These are phyloP conservation scores for Hyphopichia burtonii DNA, from an alignment of 1,139 yeast genomes.

Conservation along the genomic window DNA sequence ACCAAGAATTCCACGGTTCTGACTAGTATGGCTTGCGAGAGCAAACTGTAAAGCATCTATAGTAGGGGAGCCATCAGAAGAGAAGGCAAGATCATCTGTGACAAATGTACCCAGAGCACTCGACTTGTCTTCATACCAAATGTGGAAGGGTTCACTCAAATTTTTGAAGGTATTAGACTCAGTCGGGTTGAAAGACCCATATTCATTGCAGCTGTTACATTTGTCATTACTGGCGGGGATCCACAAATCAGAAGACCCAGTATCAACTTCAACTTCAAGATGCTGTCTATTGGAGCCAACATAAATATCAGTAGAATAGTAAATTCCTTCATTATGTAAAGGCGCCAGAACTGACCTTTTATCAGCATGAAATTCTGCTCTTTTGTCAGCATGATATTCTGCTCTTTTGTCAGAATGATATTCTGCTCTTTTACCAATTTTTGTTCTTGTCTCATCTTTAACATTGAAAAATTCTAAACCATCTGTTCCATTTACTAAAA, in stretches of 20 bases:
- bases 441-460: neutral
- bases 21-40: conserved; percentile 9
- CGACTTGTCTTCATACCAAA: neutral
- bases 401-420: neutral
- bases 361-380: neutral
- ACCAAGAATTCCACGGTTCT: conserved; percentile 18
- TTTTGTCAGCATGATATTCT: neutral
- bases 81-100: neutral
- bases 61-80: neutral
- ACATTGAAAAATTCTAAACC: neutral
- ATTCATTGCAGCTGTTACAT: neutral
- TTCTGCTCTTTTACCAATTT: neutral
- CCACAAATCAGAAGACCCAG: conserved; percentile 35
- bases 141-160: neutral
- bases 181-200: conserved; percentile 1
- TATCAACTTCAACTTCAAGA: conserved; percentile 22
- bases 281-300: conserved; percentile 20
- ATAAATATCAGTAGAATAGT: conserved; percentile 6
- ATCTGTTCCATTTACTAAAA: neutral
- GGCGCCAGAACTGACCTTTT: neutral
- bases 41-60: conserved; percentile 14
- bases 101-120: conserved; percentile 17
- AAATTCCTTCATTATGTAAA: neutral
- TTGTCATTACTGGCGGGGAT: conserved; percentile 7
- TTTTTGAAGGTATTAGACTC: conserved; percentile 1